phyloP scores from a whole-genome alignment of 2,329 filamentous ascomycete species.

The Scolecobasidium constrictum region DNA sequence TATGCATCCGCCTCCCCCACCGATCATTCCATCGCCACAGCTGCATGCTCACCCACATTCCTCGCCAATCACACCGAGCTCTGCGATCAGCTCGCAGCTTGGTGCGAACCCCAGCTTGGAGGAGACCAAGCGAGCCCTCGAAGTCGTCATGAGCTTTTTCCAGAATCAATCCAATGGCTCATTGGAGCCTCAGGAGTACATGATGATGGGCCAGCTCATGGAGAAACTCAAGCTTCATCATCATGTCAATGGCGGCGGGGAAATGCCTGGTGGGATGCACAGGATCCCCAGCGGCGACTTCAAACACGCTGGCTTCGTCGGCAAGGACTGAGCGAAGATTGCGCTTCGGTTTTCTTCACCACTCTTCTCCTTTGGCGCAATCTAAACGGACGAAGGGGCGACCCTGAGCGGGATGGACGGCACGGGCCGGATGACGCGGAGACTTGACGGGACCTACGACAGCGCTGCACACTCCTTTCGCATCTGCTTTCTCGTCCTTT shows the following conservation, averaged over 20 bases:
- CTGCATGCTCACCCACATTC: constrained; percentile 10
- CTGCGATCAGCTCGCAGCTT: constrained; percentile 35
- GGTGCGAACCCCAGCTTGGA: constrained; percentile 69
- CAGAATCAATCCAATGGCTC: constrained; percentile 58
- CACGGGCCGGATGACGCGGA: too few species aligned
- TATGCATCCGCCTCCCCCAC: constrained; percentile 37
- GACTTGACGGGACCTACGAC: too few species aligned
- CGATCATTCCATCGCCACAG: constrained; percentile 19
- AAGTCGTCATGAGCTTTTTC: constrained; percentile 74
- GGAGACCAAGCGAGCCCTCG: constrained; percentile 71
- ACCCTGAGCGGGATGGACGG: too few species aligned
- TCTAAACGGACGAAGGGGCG: too few species aligned
- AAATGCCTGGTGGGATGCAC: constrained; percentile 9
- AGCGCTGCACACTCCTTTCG: too few species aligned
- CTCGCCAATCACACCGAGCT: constrained; percentile 15
- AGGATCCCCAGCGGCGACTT: constrained; percentile 5
- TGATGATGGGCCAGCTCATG: constrained; percentile 69
- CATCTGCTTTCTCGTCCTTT: too few species aligned
- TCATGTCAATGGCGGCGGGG: constrained; percentile 1
- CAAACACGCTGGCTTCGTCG: background rate
- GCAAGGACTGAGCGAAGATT: constrained; percentile 1
- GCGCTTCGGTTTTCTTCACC: too few species aligned
- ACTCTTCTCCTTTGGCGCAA: too few species aligned
- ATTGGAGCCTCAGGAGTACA: constrained; percentile 66
- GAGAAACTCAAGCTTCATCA: constrained; percentile 67